These are phyloP conservation scores for Perkinsus olseni DNA, from an alignment of 169 alveolate species.

Conservation along the genomic window DNA sequence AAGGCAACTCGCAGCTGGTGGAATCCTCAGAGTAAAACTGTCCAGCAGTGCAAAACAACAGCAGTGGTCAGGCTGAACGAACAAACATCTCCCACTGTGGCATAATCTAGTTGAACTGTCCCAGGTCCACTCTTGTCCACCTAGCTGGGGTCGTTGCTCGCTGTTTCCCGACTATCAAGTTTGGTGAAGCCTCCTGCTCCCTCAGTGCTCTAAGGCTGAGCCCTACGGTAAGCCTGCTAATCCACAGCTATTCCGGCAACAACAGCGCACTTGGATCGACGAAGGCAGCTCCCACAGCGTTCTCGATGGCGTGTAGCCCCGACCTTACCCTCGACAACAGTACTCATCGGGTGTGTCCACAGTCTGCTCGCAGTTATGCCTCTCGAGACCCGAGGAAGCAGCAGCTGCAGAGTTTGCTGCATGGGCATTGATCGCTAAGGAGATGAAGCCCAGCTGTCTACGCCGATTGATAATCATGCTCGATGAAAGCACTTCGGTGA, in stretches of 20 bases:
- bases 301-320: too few species aligned
- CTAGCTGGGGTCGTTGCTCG: not conserved
- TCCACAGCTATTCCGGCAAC: not conserved
- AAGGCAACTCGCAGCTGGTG: too few species aligned
- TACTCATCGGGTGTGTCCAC: too few species aligned
- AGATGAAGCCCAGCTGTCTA: not conserved
- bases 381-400: not conserved
- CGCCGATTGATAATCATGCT: not conserved
- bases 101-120: too few species aligned
- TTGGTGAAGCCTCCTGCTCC: not conserved
- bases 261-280: not conserved
- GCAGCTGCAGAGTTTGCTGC: not conserved
- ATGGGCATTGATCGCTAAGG: not conserved
- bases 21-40: too few species aligned
- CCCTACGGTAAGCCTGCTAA: not conserved
- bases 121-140: not conserved
- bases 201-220: not conserved
- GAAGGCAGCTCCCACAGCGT: not conserved
- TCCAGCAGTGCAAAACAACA: too few species aligned
- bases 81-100: too few species aligned
- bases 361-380: not conserved
- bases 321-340: too few species aligned
- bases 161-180: not conserved
- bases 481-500: not conserved
- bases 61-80: too few species aligned